Conservation (phyloP, 805 yeast genomes). For the Wickerhamiella kurtzmanii region DNA sequence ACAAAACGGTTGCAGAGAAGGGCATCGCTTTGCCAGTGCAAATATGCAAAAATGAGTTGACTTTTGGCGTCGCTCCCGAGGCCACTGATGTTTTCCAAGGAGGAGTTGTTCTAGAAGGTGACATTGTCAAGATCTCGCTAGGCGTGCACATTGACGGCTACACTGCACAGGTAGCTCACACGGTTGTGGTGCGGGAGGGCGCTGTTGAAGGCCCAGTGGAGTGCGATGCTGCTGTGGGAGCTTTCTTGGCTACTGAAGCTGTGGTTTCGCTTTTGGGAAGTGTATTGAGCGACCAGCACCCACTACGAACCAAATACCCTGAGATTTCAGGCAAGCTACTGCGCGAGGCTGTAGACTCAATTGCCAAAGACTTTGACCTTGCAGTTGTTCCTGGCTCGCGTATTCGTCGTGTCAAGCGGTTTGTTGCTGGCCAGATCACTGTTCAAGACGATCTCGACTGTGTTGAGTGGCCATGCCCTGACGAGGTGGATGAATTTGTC, state of each 20-base stretch:
- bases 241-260: slow-evolving; percentile 80
- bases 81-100: slow-evolving; percentile 26
- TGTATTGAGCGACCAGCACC: slow-evolving; percentile 47
- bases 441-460: slow-evolving; percentile 93
- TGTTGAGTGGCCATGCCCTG: slow-evolving; percentile 34
- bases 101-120: slow-evolving; percentile 55
- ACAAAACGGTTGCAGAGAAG: slow-evolving; percentile 46
- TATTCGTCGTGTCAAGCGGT: slow-evolving; percentile 82
- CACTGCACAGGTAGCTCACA: slow-evolving; percentile 76
- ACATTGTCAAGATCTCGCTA: slow-evolving; percentile 66
- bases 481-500: slow-evolving; percentile 34
- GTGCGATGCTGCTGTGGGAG: slow-evolving; percentile 84
- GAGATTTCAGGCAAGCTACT: slow-evolving; percentile 54
- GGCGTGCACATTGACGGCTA: slow-evolving; percentile 96
- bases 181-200: slow-evolving; percentile 45
- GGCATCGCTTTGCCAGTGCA: slow-evolving; percentile 90
- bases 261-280: slow-evolving; percentile 64
- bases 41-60: slow-evolving; percentile 69
- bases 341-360: slow-evolving; percentile 65
- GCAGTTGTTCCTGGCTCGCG: slow-evolving; percentile 84
- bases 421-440: slow-evolving; percentile 90
- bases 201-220: slow-evolving; percentile 52
- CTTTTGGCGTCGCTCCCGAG: slow-evolving; percentile 77
- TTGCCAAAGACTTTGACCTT: slow-evolving; percentile 76
- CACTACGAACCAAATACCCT: slow-evolving; percentile 16